Percentiles rank a stretch among this genome's conserved stretches.
phyloP scores from a whole-genome alignment of 2,329 filamentous ascomycete species.

The Ophiostoma sp. region DNA sequence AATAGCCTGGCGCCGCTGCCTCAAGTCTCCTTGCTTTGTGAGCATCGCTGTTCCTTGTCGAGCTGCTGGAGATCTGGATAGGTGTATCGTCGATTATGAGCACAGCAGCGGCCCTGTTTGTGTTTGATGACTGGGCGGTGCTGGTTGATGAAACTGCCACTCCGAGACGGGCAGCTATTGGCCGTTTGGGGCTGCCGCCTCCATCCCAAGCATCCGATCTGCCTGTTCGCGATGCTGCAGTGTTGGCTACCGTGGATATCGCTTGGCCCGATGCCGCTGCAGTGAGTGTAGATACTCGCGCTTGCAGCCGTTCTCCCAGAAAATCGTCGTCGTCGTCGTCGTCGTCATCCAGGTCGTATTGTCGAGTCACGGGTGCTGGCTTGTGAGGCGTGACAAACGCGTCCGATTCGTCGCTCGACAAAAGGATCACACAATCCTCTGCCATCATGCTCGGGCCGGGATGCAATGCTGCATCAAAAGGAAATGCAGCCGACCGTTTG shows the following conservation, averaged over 20 bases:
- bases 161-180: neutral
- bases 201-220: neutral
- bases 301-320: neutral
- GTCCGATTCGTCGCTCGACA: constrained; percentile 23
- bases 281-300: neutral
- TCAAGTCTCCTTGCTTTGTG: neutral
- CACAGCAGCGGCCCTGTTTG: neutral
- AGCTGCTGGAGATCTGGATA: neutral
- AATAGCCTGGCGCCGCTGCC: neutral
- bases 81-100: constrained; percentile 18
- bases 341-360: neutral
- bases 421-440: constrained; percentile 15
- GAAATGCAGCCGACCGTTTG: neutral
- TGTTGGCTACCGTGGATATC: neutral
- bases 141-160: neutral
- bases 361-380: neutral
- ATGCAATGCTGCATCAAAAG: neutral
- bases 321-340: neutral
- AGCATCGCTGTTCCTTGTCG: neutral
- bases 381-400: constrained; percentile 8
- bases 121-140: too few relatives aligned
- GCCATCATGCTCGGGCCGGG: constrained; percentile 13
- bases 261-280: neutral
- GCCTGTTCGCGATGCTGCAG: neutral
- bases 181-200: neutral